Evolutionary conservation across 2,329 filamentous ascomycete species (phyloP), one percentile per base, ranked within the genome.

Genomic region (Aspergillus caelatus): DNA sequence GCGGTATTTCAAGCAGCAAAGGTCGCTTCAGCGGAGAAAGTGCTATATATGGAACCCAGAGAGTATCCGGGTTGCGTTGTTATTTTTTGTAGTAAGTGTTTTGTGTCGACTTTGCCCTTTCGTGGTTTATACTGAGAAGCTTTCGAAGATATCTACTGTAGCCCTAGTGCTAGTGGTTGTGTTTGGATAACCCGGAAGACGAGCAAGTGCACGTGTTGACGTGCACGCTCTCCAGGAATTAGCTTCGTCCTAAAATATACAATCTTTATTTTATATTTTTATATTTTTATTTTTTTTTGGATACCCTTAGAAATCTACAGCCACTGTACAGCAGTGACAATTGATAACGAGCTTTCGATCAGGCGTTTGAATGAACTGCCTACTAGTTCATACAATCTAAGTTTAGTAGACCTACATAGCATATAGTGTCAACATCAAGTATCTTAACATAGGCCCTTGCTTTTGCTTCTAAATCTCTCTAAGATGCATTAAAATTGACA

Each of bases 11-110:
- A n/a, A 41, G 2, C 52, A 55, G 16, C 52, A 55, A 26, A 26
- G 52, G 21, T 39, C n/a, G 11, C 52, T 55, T 19, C 52, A 39
- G n/a, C 52, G 36, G 52, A 55, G 23, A 23, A 55, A 26, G 34
- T 55, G 52, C 34, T 55, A 26, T 41, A 4, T 55, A 39, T 55
- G 52, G 52, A 55, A 55, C 16, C 32, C 52, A 14, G 52, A 55
- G n/a, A 55, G 16, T 26, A 55, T 55, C 32, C 26, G 32, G 52
- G 30, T 55, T 55, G 32, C 52, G n/a, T 21, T 55, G 8, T 5
- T 55, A 28, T 55, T 55, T 12, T 55, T 55, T 26, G 5, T 39
- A 21, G 52, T 55, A 39, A 39, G 52, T 36, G 52, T 55, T 23
- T 26, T 12, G n/a, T 39, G 39, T 36, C 21, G 14, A 14, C 11